Evolutionary conservation across 2,329 filamentous ascomycete genomes (phyloP).

Genomic region (Epichloe glyceriae): DNA sequence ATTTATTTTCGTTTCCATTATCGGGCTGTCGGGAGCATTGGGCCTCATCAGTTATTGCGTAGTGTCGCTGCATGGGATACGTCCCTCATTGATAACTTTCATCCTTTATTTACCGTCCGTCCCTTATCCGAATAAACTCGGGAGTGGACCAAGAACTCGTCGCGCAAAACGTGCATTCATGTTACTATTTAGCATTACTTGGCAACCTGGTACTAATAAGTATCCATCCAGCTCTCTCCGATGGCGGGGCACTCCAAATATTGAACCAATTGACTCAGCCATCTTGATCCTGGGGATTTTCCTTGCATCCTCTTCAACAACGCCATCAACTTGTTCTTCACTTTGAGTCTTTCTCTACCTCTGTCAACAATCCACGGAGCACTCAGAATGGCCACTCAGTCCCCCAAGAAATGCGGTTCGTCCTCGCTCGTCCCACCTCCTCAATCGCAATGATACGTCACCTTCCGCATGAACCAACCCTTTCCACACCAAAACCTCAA

Average conservation of each 20-base stretch:
- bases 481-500: too few relatives aligned
- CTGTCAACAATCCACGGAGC: neutral
- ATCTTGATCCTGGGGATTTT: neutral
- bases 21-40: neutral
- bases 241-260: constrained; percentile 17
- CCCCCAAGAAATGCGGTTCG: constrained; percentile 47
- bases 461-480: constrained; percentile 5
- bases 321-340: neutral
- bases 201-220: neutral
- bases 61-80: neutral
- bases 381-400: constrained; percentile 25
- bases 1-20: neutral
- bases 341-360: neutral
- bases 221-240: constrained; percentile 10
- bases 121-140: too few relatives aligned
- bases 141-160: neutral
- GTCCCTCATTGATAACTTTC: neutral
- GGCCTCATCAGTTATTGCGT: neutral
- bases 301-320: neutral
- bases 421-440: constrained; percentile 3
- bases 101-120: too few relatives aligned
- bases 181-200: too few relatives aligned
- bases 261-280: constrained; percentile 5
- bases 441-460: neutral
- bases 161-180: too few relatives aligned